Evolutionary conservation across 441 rosid genomes (phyloP).

Genomic region (Codiaeum variegatum): DNA sequence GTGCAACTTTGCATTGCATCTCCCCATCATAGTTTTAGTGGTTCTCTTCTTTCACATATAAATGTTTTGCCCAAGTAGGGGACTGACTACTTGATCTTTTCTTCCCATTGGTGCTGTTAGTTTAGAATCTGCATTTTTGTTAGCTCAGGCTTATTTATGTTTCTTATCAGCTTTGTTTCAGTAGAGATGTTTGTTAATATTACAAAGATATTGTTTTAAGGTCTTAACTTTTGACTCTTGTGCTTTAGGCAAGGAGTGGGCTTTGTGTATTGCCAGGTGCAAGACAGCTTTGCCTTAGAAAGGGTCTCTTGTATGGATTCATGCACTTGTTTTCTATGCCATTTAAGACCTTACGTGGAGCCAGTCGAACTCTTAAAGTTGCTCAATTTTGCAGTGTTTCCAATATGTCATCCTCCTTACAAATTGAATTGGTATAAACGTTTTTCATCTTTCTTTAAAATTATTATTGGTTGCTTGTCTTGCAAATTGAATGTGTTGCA

Average conservation of each 20-base stretch:
- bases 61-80: background rate
- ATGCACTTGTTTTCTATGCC: conserved; percentile 71
- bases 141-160: background rate
- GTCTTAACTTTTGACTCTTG: conserved; percentile 9
- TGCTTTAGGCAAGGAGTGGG: conserved; percentile 52
- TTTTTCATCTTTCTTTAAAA: background rate
- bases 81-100: background rate
- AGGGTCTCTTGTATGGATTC: conserved; percentile 77
- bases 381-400: conserved; percentile 83
- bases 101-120: background rate
- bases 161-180: background rate
- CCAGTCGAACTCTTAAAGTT: conserved; percentile 78
- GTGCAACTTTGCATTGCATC: background rate
- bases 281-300: conserved; percentile 74
- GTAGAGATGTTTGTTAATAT: conserved; percentile 7
- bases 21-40: background rate
- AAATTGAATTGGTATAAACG: conserved; percentile 75
- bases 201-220: conserved; percentile 8
- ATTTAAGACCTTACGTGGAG: conserved; percentile 81
- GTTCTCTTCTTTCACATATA: background rate
- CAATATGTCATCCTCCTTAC: conserved; percentile 67
- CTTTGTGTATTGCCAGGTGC: conserved; percentile 72
- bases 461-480: background rate
- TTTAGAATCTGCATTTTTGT: background rate
- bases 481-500: background rate